phyloP scores from a whole-genome alignment of 2,329 filamentous ascomycete species.

The Pestalotiopsis sp. region DNA sequence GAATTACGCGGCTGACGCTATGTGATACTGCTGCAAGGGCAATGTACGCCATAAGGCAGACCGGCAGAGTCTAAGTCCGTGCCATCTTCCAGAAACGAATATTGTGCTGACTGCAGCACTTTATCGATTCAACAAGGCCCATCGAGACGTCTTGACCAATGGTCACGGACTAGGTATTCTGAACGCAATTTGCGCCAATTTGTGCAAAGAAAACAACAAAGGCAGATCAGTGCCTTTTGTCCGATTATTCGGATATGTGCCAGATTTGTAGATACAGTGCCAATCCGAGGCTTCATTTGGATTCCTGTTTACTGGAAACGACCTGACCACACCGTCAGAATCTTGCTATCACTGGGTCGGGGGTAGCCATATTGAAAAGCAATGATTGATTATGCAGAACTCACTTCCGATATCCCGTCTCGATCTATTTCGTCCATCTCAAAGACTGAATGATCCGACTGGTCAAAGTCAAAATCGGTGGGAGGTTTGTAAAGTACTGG shows the following conservation, averaged over 20 bases:
- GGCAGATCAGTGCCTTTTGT: background rate
- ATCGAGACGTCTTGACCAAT: background rate
- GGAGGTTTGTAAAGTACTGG: slow-evolving; percentile 2
- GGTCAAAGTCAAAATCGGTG: background rate
- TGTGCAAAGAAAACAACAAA: background rate
- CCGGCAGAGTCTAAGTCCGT: background rate
- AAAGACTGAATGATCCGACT: background rate
- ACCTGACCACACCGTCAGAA: background rate
- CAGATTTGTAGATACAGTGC: background rate
- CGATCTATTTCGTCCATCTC: background rate
- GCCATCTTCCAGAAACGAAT: background rate
- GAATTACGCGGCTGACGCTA: background rate
- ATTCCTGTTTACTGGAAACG: background rate
- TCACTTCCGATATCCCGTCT: background rate
- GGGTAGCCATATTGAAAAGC: background rate
- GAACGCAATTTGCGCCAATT: background rate
- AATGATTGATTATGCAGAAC: background rate
- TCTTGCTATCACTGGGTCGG: background rate
- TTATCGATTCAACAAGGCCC: background rate
- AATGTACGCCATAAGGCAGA: background rate
- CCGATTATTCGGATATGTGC: background rate
- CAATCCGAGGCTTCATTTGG: background rate
- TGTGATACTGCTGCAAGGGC: background rate
- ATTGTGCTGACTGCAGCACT: background rate
- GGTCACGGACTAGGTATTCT: background rate